Percentiles rank a stretch among this genome's conserved stretches.
These are phyloP conservation scores for Climacium dendroides DNA, from an alignment of 225 moss, liverwort and hornwort genomes.

Conservation along the genomic window DNA sequence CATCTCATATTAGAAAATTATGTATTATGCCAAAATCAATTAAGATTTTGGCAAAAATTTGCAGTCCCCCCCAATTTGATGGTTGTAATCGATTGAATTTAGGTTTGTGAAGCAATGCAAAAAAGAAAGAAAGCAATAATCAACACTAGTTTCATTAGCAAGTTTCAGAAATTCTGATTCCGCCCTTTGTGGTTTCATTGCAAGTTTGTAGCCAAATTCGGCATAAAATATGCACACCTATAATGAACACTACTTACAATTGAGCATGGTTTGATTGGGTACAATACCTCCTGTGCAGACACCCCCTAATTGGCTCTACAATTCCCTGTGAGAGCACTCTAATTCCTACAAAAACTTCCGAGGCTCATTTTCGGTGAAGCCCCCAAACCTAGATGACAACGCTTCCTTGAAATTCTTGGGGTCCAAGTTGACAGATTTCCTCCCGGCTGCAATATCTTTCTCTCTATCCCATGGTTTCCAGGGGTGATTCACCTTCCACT, in stretches of 20 bases:
- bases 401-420: conserved; percentile 50
- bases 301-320: too few species aligned
- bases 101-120: too few species aligned
- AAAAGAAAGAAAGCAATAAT: too few species aligned
- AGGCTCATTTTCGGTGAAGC: conserved; percentile 36
- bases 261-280: not conserved
- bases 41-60: too few species aligned
- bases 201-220: not conserved
- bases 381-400: conserved; percentile 61
- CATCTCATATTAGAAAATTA: too few species aligned
- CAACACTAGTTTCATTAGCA: too few species aligned
- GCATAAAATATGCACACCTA: not conserved
- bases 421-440: conserved; percentile 70
- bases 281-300: too few species aligned
- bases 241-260: not conserved
- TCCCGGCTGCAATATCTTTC: conserved; percentile 68
- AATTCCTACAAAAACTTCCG: conserved; percentile 63
- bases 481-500: conserved; percentile 70
- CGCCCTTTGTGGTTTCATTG: not conserved
- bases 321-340: not conserved
- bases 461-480: conserved; percentile 99
- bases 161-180: too few species aligned
- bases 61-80: too few species aligned
- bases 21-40: too few species aligned
- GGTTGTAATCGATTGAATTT: too few species aligned